Evolutionary conservation across 2,329 filamentous ascomycete genomes (phyloP), one percentile per base, ranked within the genome.

Genomic region (Aspergillus pseudoglaucus): DNA sequence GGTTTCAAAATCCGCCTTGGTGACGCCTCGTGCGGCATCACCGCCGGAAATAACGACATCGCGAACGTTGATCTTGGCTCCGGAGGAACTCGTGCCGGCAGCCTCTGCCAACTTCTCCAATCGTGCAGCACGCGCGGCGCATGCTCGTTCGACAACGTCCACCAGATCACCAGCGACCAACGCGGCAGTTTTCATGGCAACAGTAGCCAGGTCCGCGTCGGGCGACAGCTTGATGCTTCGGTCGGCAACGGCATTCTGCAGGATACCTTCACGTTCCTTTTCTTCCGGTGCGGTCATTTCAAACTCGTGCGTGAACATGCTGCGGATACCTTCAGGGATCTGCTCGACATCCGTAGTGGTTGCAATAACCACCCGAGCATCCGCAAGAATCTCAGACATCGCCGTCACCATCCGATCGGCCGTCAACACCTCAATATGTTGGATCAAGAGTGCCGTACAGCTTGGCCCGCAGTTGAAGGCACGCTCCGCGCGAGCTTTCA

Each of bases 281-380:
- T 98, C 93, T 58, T 97, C 90, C 0, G 93, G 93, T 0, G 93
- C 93, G 40, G 77, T 82, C 81, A 98, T 89, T 62, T 97, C 91
- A 38, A 98, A 77, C 67, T 98, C 93, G 60, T 98, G 91, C 0
- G 90, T 95, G 66, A 98, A 97, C 2, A 97, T 75, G 9, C 89
- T 89, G 46, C 93, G 82, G 17, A 97, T 84, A 0, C 87, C 87
- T 59, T 96, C 90, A 0, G 91, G 88, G 1, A 98, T 82, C 66
- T 97, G 94, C 63, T 97, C 93, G 0, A 96, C 83, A 57, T 97
- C 91, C 6, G 90, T 95, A 0, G 91, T 96, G 0, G 93, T 98
- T 0, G 93, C 91, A 57, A 98, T 84, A 20, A 98, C 72, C 2
- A 97, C 88, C 47, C 93, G 78, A 3, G 83, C 83, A 42, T 87